Percentiles rank a stretch among this genome's conserved stretches.
Evolutionary conservation across 1,284 basidiomycete species (phyloP).

Genomic region (Mycena citricolor): DNA sequence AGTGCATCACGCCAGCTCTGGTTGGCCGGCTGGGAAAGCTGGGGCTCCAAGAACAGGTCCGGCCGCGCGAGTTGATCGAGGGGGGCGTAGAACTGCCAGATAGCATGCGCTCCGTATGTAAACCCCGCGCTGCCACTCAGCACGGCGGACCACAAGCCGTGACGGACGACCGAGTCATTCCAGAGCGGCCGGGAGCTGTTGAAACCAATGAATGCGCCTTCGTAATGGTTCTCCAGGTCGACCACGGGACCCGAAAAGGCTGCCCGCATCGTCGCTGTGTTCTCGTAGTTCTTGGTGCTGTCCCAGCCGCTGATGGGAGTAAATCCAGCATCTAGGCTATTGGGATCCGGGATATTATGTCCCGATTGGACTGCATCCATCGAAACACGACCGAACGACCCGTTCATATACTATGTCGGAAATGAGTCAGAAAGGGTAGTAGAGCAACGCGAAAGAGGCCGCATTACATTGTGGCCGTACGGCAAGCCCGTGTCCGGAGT

Average conservation of each 20-base stretch:
- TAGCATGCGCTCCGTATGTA: slow-evolving; percentile 8
- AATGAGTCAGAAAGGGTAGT: too few relatives aligned
- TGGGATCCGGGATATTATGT: neutral
- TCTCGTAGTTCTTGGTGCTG: slow-evolving; percentile 3
- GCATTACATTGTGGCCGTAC: neutral
- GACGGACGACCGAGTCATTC: neutral
- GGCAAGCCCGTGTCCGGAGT: neutral
- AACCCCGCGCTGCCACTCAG: slow-evolving; percentile 5
- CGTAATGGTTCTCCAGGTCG: neutral
- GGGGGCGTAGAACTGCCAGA: slow-evolving; percentile 4
- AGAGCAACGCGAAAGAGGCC: neutral
- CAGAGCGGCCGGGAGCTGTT: neutral
- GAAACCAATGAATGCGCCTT: neutral
- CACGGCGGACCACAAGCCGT: neutral
- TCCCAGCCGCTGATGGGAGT: slow-evolving; percentile 5
- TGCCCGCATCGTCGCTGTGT: slow-evolving; percentile 3
- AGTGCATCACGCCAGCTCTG: too few relatives aligned
- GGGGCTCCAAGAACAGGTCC: too few relatives aligned
- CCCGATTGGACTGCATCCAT: neutral
- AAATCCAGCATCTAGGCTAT: neutral
- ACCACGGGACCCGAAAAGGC: slow-evolving; percentile 2
- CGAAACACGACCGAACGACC: neutral
- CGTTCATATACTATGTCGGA: neutral
- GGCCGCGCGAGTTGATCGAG: too few relatives aligned
- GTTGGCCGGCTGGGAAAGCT: too few relatives aligned